A percentile compares a stretch with the other conserved stretches of the same genome.
These are phyloP conservation scores for Verticillium longisporum DNA, from an alignment of 2,329 filamentous ascomycete species.

Conservation along the genomic window DNA sequence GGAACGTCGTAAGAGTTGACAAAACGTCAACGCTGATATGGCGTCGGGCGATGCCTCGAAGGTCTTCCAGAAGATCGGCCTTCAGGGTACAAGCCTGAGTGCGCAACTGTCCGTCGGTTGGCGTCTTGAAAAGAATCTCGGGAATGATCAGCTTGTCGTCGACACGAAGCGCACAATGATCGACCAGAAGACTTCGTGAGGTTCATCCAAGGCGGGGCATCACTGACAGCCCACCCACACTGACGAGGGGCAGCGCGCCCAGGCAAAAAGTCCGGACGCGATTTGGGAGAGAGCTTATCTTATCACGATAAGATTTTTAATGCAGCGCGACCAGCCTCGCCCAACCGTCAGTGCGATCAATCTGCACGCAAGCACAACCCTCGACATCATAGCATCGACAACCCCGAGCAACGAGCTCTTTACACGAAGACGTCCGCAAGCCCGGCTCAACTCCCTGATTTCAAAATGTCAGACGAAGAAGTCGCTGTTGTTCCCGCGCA, in stretches of 20 bases:
- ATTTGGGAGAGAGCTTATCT: neutral
- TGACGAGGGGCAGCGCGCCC: constrained; percentile 10
- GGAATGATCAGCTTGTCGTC: neutral
- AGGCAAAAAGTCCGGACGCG: constrained; percentile 3
- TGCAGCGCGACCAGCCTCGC: neutral
- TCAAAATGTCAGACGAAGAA: constrained; percentile 8
- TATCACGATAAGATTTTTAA: constrained; percentile 8
- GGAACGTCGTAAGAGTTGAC: neutral
- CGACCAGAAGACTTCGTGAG: constrained; percentile 2
- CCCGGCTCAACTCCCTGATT: neutral
- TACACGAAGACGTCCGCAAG: neutral
- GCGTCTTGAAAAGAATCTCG: neutral
- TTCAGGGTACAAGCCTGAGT: neutral
- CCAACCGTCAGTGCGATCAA: neutral
- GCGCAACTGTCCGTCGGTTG: neutral
- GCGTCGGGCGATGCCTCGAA: neutral
- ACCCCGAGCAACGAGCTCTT: neutral
- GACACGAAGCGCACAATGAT: neutral
- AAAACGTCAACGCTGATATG: neutral
- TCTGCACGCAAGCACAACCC: neutral
- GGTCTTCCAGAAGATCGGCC: neutral
- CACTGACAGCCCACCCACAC: constrained; percentile 3
- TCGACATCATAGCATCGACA: neutral
- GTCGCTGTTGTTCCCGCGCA: constrained; percentile 7
- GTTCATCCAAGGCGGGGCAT: constrained; percentile 8